Evolutionary conservation across 257 asterid genomes (phyloP).

Genomic region (Rubia yunnanensis): DNA sequence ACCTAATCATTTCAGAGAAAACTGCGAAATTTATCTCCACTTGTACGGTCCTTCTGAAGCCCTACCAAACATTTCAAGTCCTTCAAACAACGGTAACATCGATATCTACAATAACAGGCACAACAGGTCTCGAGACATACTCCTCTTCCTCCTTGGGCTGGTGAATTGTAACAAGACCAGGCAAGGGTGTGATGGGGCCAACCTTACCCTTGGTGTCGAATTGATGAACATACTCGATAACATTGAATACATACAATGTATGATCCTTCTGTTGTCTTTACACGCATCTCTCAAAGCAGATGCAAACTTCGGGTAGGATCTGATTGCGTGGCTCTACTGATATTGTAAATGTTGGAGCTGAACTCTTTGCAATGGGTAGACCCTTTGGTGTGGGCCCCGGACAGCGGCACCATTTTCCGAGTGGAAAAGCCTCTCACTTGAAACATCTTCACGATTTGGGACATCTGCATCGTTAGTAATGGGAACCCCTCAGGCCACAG

Average conservation of each 20-base stretch:
- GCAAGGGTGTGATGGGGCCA: no score
- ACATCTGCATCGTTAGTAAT: conserved; percentile 52
- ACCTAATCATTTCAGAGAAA: no score
- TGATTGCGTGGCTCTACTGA: conserved; percentile 33
- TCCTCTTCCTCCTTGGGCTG: no score
- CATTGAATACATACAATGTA: conserved; percentile 71
- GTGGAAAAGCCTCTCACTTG: conserved; percentile 42
- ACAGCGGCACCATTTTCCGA: conserved; percentile 73
- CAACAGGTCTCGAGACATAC: no score
- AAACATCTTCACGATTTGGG: conserved; percentile 49
- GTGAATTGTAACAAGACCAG: no score
- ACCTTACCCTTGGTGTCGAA: conserved; percentile 67
- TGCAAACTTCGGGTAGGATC: conserved; percentile 71
- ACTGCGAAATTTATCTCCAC: no score
- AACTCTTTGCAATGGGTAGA: conserved; percentile 90
- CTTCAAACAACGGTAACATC: no score
- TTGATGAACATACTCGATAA: conserved; percentile 51
- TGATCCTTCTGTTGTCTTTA: conserved; percentile 46
- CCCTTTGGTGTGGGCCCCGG: conserved; percentile 96
- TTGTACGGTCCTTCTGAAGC: no score
- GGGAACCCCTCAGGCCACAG: no score
- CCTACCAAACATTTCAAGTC: no score
- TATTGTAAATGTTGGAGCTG: conserved; percentile 53
- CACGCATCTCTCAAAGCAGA: conserved; percentile 49
- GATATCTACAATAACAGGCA: no score